Evolutionary conservation across 2,329 filamentous ascomycete species (phyloP).

Genomic region (Pseudocercospora macadamiae): DNA sequence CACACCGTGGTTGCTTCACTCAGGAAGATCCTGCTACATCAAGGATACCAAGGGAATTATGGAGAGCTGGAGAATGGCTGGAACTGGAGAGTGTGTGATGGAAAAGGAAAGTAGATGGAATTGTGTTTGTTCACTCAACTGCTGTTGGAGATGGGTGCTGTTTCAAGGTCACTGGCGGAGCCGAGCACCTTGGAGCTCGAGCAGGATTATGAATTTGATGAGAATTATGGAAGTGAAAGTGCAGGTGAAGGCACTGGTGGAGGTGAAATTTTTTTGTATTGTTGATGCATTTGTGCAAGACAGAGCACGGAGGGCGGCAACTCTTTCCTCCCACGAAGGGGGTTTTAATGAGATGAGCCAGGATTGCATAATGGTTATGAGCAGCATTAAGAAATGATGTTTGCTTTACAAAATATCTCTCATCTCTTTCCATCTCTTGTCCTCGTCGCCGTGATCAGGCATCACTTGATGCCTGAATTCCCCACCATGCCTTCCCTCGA

Average conservation of each 20-base stretch:
- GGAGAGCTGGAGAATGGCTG: too few relatives aligned
- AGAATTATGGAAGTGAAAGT: constrained; percentile 1
- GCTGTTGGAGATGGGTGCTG: too few relatives aligned
- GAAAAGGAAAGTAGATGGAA: too few relatives aligned
- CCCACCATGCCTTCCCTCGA: too few relatives aligned
- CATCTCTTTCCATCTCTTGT: not conserved
- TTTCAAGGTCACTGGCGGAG: too few relatives aligned
- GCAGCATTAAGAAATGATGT: not conserved
- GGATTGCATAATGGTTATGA: not conserved
- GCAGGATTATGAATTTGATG: too few relatives aligned
- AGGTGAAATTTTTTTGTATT: not conserved
- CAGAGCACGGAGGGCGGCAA: not conserved
- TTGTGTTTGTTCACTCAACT: too few relatives aligned
- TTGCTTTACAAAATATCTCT: not conserved
- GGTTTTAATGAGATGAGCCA: not conserved
- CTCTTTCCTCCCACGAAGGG: not conserved
- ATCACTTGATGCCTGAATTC: not conserved
- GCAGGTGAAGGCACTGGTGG: not conserved
- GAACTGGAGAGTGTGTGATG: too few relatives aligned
- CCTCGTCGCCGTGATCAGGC: not conserved
- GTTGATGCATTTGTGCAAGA: not conserved
- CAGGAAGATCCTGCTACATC: constrained; percentile 1
- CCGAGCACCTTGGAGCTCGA: too few relatives aligned
- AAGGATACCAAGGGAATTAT: too few relatives aligned
- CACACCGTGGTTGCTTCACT: too few relatives aligned